Percentiles rank a stretch among this genome's conserved stretches.
These are phyloP conservation scores for Penicillium manginii DNA, from an alignment of 495 filamentous ascomycete species.

Conservation along the genomic window DNA sequence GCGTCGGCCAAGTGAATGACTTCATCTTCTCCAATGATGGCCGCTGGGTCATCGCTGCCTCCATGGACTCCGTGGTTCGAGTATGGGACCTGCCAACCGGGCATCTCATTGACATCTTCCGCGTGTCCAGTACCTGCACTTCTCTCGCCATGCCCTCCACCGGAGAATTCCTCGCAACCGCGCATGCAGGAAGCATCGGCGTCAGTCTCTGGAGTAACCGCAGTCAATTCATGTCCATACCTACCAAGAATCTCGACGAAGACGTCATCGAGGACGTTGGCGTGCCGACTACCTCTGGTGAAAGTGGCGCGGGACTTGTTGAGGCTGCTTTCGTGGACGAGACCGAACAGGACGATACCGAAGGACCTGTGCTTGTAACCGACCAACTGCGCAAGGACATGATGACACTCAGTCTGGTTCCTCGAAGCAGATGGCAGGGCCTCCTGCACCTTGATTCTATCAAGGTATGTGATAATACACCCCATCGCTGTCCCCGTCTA, in stretches of 20 bases:
- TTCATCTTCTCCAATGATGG: slow-evolving; percentile 92
- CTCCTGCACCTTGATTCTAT: slow-evolving; percentile 89
- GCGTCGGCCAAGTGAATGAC: slow-evolving; percentile 77
- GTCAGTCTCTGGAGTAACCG: slow-evolving; percentile 94
- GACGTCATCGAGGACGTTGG: slow-evolving; percentile 64
- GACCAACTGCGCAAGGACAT: slow-evolving; percentile 81
- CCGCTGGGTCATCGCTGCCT: slow-evolving; percentile 89
- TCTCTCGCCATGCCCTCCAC: slow-evolving; percentile 85
- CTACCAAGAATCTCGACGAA: slow-evolving; percentile 79
- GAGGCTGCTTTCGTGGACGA: slow-evolving; percentile 69
- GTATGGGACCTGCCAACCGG: slow-evolving; percentile 96
- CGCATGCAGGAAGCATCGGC: slow-evolving; percentile 82
- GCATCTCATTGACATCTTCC: slow-evolving; percentile 89
- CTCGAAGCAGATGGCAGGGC: slow-evolving; percentile 90
- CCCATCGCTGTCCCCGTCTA: too few relatives aligned
- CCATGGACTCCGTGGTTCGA: slow-evolving; percentile 78
- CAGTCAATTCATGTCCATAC: slow-evolving; percentile 83
- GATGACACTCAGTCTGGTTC: slow-evolving; percentile 85
- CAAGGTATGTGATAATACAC: slow-evolving; percentile 48
- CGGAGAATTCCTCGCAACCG: slow-evolving; percentile 90
- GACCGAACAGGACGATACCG: slow-evolving; percentile 50
- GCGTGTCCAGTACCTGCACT: slow-evolving; percentile 72
- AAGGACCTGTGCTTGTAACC: slow-evolving; percentile 53
- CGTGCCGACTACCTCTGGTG: slow-evolving; percentile 78
- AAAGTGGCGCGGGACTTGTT: slow-evolving; percentile 70